A percentile compares a stretch with the other conserved stretches of the same genome.
phyloP scores from a whole-genome alignment of 1,139 yeast species.

The Chernovozyma aurita region DNA sequence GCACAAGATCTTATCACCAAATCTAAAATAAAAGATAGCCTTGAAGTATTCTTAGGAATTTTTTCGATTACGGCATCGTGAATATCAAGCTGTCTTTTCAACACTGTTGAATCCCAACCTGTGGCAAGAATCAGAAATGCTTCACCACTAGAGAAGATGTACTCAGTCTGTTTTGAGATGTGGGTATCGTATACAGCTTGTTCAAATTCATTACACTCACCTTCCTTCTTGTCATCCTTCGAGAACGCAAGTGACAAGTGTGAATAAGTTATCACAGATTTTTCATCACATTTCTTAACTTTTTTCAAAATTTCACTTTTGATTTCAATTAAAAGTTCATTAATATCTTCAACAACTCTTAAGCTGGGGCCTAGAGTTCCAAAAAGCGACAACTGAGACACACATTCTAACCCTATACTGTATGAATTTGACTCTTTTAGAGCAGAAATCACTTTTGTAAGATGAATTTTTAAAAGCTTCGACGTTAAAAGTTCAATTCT shows the following conservation, averaged over 20 bases:
- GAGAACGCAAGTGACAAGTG: conserved; percentile 42
- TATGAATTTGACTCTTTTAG: conserved; percentile 18
- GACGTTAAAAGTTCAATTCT: conserved; percentile 22
- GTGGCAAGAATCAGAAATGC: conserved; percentile 67
- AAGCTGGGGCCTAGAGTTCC: conserved; percentile 47
- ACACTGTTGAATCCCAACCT: conserved; percentile 70
- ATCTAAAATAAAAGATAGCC: conserved; percentile 37
- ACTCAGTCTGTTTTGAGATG: conserved; percentile 66
- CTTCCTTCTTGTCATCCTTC: conserved; percentile 11
- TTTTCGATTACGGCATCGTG: conserved; percentile 23
- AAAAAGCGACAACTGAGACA: conserved; percentile 56
- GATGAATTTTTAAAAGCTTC: conserved; percentile 11
- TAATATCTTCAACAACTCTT: conserved; percentile 6
- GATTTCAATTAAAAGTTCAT: conserved; percentile 17
- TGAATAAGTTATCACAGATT: conserved; percentile 53
- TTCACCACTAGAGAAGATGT: conserved; percentile 78
- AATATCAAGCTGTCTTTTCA: conserved; percentile 51
- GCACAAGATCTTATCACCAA: conserved; percentile 50
- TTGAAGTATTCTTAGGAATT: conserved; percentile 16
- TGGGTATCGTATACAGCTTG: conserved; percentile 53
- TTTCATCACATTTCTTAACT: conserved; percentile 59
- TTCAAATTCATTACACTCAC: conserved; percentile 32
- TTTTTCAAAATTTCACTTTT: conserved; percentile 32
- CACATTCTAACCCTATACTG: conserved; percentile 37
- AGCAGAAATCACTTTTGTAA: conserved; percentile 14